Conservation (phyloP, 2,329 filamentous ascomycete genomes). For the Arthrobotrys pseudoclavata region DNA sequence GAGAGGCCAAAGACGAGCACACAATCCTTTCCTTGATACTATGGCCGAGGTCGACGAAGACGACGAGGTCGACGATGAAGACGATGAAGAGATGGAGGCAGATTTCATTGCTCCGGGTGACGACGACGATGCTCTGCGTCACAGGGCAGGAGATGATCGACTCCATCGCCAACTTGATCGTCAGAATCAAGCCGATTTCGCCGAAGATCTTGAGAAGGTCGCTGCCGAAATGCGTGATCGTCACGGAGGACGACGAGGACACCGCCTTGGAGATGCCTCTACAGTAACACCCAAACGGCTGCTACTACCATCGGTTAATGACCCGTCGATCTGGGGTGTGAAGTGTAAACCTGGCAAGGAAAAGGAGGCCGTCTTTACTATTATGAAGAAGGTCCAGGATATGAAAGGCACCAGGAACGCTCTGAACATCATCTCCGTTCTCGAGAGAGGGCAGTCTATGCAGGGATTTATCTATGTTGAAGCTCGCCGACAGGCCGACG, state of each 20-base stretch:
- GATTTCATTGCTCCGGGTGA: slow-evolving; percentile 74
- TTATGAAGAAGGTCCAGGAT: slow-evolving; percentile 91
- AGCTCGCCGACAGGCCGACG: slow-evolving; percentile 86
- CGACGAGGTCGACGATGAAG: slow-evolving; percentile 87
- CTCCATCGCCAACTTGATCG: slow-evolving; percentile 94
- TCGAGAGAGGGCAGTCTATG: slow-evolving; percentile 90
- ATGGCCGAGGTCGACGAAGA: slow-evolving; percentile 97
- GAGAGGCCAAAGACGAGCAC: slow-evolving; percentile 66
- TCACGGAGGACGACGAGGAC: slow-evolving; percentile 82
- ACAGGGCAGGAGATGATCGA: slow-evolving; percentile 85
- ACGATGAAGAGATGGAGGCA: slow-evolving; percentile 84
- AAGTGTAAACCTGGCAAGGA: slow-evolving; percentile 96
- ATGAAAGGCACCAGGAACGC: slow-evolving; percentile 82
- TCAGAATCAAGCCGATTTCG: slow-evolving; percentile 85
- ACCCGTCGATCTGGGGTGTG: slow-evolving; percentile 95
- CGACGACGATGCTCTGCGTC: slow-evolving; percentile 81
- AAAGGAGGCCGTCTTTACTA: slow-evolving; percentile 85
- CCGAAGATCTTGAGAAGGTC: slow-evolving; percentile 93
- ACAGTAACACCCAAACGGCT: slow-evolving; percentile 86
- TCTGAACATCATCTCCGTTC: slow-evolving; percentile 86
- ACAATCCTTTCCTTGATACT: slow-evolving; percentile 91
- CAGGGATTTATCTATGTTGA: slow-evolving; percentile 96
- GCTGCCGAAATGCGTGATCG: slow-evolving; percentile 87
- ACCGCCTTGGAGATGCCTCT: slow-evolving; percentile 76
- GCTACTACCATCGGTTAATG: slow-evolving; percentile 90